These are phyloP conservation scores for Stagonosporopsis cucurbitacearum DNA, from an alignment of 2,329 filamentous ascomycete genomes.

Conservation along the genomic window DNA sequence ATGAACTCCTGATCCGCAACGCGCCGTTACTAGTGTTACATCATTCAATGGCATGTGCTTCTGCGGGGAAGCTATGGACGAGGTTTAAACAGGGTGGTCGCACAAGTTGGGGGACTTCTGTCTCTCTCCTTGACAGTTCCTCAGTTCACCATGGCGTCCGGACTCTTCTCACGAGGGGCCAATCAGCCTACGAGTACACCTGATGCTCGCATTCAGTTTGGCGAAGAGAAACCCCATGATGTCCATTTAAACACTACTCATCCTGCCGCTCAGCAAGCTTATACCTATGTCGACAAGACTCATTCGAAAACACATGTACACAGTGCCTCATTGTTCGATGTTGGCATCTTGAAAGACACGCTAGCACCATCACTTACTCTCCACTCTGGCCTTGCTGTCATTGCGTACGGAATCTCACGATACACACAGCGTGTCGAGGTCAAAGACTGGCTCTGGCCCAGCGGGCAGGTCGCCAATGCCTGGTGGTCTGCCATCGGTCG, in stretches of 20 bases:
- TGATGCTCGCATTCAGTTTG: constrained; percentile 41
- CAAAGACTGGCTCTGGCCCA: constrained; percentile 68
- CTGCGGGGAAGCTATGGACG: constrained; percentile 17
- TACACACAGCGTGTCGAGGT: constrained; percentile 62
- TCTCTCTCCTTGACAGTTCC: not conserved
- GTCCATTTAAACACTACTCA: constrained; percentile 40
- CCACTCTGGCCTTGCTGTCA: constrained; percentile 59
- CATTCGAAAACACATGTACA: constrained; percentile 45
- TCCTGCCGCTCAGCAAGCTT: constrained; percentile 20
- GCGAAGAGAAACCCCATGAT: constrained; percentile 41
- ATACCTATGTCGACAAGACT: constrained; percentile 33
- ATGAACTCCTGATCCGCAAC: not conserved
- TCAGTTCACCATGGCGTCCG: constrained; percentile 14
- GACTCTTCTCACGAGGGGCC: constrained; percentile 10
- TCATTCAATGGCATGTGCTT: constrained; percentile 21
- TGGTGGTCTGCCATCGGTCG: constrained; percentile 66
- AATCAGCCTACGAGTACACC: constrained; percentile 25
- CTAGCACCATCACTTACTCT: constrained; percentile 62
- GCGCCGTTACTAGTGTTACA: constrained; percentile 18
- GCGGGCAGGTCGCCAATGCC: constrained; percentile 62
- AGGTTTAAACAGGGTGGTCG: constrained; percentile 14
- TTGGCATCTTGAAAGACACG: constrained; percentile 62
- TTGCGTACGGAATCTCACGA: constrained; percentile 60
- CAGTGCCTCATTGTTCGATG: constrained; percentile 43
- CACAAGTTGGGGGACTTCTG: not conserved